Base-by-base conservation (phyloP, 2,329 filamentous ascomycete genomes). In the Xylariaceae sp. region DNA sequence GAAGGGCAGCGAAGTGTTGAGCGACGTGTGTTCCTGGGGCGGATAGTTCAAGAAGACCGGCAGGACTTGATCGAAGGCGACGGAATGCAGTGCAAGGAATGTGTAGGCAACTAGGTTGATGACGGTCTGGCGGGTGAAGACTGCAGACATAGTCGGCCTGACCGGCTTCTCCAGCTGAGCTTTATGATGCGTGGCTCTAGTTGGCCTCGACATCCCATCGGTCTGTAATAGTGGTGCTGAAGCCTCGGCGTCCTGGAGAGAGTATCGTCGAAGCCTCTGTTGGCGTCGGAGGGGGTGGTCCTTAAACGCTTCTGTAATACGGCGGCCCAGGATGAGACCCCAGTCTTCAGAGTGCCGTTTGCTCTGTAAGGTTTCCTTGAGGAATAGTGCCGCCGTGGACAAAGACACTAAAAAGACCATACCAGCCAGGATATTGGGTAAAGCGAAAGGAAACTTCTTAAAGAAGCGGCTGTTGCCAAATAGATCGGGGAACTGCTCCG, bases 41-140 rank as follows among this genome's bases (percentile, higher is more conserved):
- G 89, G 88, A 63, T 91, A 89, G 74, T 96, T 90, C 68, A 97
- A 83, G 72, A 96, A 96, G 1, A 97, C 91, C 3, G 92, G 90
- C 1, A 98, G 83, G 2, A 94, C 81, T 69, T 96, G 92, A 73
- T 98, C 94, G 69, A 87, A 97, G 1, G 91, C 87, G 34, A 96
- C 86, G 0, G 86, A 87, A 73, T 96, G 92, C 45, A 96, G 82
- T 0, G 92, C 90, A 16, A 98, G 80, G 46, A 95, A 80, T 1
- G 89, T 89, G 74, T 98, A 97, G 0, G 88, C 82, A 2, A 91
- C 61, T 1, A 98, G 79, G 63, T 93, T 90, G 53, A 95, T 80
- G 28, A 83, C 80, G 0, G 91, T 90, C 73, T 96, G 91, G 1
- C 79, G 79, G 0, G 86, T 88, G 65, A 96, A 87, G 6, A 95